Evolutionary conservation across 768 basidiomycete genomes (phyloP).

Genomic region (Vararia minispora): DNA sequence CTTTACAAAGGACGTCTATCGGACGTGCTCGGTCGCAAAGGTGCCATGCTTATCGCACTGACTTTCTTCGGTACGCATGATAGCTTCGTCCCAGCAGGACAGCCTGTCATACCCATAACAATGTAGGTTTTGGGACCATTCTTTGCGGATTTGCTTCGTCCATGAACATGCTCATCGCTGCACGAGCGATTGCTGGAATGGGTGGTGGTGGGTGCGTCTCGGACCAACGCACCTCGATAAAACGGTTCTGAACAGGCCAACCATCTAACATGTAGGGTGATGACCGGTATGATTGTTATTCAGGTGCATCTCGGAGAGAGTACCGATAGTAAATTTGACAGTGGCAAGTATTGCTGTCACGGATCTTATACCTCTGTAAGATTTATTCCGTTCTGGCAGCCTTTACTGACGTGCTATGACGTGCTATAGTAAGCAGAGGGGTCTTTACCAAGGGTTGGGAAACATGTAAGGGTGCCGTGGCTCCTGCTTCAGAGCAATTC

Average conservation of each 20-base stretch:
- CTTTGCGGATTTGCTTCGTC: constrained; percentile 80
- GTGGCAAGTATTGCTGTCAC: constrained; percentile 78
- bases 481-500: neutral
- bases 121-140: constrained; percentile 69
- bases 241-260: no score
- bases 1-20: constrained; percentile 57
- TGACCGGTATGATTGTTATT: constrained; percentile 52
- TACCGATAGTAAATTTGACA: no score
- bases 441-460: constrained; percentile 84
- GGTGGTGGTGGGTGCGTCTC: constrained; percentile 83
- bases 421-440: constrained; percentile 59
- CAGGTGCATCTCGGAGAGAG: no score
- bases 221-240: no score
- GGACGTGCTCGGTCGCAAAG: constrained; percentile 77
- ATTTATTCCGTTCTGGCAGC: constrained; percentile 7
- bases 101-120: constrained; percentile 3
- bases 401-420: constrained; percentile 5
- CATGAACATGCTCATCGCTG: constrained; percentile 73
- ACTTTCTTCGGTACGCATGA: constrained; percentile 68
- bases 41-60: constrained; percentile 78
- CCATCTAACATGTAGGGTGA: constrained; percentile 48
- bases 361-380: constrained; percentile 83
- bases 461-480: constrained; percentile 57
- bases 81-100: no score
- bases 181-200: constrained; percentile 82